These are phyloP conservation scores for Aphanomyces cochlioides DNA, from an alignment of 352 stramenopile genomes.

Conservation along the genomic window DNA sequence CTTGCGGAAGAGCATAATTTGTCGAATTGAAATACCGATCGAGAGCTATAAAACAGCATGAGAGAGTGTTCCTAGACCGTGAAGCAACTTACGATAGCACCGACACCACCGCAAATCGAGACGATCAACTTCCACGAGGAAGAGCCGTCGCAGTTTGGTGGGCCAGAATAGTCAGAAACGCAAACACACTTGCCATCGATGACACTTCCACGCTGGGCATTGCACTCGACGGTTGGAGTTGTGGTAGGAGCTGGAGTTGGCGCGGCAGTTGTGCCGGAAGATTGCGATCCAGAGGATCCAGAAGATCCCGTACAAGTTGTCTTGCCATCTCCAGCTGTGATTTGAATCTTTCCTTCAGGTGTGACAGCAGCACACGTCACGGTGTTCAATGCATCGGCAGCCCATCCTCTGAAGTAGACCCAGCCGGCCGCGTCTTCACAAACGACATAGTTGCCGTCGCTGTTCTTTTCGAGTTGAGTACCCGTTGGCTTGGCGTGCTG, in stretches of 20 bases:
- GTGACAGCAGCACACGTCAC: constrained; percentile 18
- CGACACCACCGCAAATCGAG: constrained; percentile 26
- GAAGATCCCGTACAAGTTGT: constrained; percentile 8
- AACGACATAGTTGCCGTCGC: constrained; percentile 24
- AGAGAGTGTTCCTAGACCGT: background rate
- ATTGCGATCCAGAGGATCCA: background rate
- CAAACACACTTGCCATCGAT: constrained; percentile 21
- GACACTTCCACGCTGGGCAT: constrained; percentile 14
- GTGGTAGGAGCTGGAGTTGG: background rate
- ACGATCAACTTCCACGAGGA: constrained; percentile 28
- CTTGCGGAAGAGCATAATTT: constrained; percentile 26
- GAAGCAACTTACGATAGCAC: constrained; percentile 10
- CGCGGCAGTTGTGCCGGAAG: background rate
- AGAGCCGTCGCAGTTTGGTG: constrained; percentile 10
- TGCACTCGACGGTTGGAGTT: background rate
- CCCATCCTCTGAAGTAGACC: constrained; percentile 22
- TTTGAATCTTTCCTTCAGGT: constrained; percentile 9
- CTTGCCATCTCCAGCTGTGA: constrained; percentile 14
- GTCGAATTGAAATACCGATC: constrained; percentile 23
- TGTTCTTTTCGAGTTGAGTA: constrained; percentile 1
- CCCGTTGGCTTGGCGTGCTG: constrained; percentile 6
- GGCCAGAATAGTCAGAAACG: constrained; percentile 16
- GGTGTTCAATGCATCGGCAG: constrained; percentile 5
- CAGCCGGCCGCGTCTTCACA: constrained; percentile 19
- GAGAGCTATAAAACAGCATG: constrained; percentile 17